Base-by-base conservation (phyloP, 306 rosid genomes). In the Echinosophora koreensis region DNA sequence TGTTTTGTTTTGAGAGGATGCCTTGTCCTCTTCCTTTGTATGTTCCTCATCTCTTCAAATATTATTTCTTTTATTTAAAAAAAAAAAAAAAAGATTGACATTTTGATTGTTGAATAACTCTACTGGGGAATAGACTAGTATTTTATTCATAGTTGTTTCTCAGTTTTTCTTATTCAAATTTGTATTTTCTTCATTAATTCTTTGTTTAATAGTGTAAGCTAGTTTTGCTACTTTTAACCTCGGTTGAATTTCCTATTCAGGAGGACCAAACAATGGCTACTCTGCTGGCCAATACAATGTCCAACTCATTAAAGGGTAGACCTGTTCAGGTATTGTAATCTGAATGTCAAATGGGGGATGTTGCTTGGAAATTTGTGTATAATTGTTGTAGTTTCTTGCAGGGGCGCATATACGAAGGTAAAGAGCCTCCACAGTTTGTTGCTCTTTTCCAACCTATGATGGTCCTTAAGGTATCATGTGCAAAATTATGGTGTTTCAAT, bases 361-460 rank as follows among this genome's bases (percentile, higher is more conserved):
- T 52, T 75, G 57, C 75, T 66, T 62, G 46, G 15, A 32, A 73
- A 74, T 39, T 55, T n/a, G 74, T 61, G 60, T 77, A 37, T 84
- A 66, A 88, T 57, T 59, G 66, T 16, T 58, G 60, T 55, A 72
- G 60, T 27, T 87, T 86, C 69, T 73, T 88, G 81, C 89, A 95
- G 97, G 97, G 97, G 77, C 92, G 93, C 77, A 78, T 92, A 68
- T 90, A 84, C 37, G 87, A 95, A 83, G 97, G 93, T 65, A 95
- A 92, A 82, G 98, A 92, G 87, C 88, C 98, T 61, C 91, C 97
- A 6, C 97, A 95, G 68, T 89, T 95, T 76, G 55, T 95, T 80
- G 92, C 97, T 63, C 93, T 92, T 80, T 92, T 94, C 87, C 93
- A 92, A 77, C 97, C 98, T 71, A 89, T 94, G 97, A 90, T 92